Conservation (phyloP, 2,329 filamentous ascomycete species). For the Arthrobotrys pseudoclavata region DNA sequence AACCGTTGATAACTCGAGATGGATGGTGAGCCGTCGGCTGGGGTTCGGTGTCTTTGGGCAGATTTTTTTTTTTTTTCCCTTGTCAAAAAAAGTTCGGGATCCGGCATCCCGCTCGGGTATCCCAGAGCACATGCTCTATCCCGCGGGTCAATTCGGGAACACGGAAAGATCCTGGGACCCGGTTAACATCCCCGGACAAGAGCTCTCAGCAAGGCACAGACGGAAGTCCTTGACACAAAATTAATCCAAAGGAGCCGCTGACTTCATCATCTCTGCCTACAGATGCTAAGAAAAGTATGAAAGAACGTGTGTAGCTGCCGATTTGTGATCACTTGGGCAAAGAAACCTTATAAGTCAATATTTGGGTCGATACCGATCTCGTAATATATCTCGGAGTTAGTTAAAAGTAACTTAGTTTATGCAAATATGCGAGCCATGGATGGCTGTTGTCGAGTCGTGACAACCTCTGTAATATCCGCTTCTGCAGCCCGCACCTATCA, state of each 20-base stretch:
- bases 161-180: constrained; percentile 7
- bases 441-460: constrained; percentile 28
- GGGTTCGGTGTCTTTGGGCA: constrained; percentile 12
- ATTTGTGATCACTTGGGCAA: constrained; percentile 15
- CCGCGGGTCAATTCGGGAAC: constrained; percentile 23
- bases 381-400: constrained; percentile 36
- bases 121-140: constrained; percentile 21
- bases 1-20: constrained; percentile 19
- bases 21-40: constrained; percentile 7
- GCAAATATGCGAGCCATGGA: constrained; percentile 29
- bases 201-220: constrained; percentile 16
- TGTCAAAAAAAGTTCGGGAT: neutral
- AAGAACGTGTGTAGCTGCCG: constrained; percentile 21
- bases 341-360: constrained; percentile 31
- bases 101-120: constrained; percentile 44
- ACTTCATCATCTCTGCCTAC: constrained; percentile 22
- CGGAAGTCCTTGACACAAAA: neutral
- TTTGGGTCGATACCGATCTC: constrained; percentile 33
- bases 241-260: constrained; percentile 13
- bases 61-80: neutral
- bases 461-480: constrained; percentile 25
- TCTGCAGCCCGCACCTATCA: constrained; percentile 3
- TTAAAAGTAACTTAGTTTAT: neutral
- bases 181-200: constrained; percentile 14
- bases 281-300: constrained; percentile 1